phyloP scores from a whole-genome alignment of 2,329 filamentous ascomycete genomes.

The Alternaria triticimaculans region DNA sequence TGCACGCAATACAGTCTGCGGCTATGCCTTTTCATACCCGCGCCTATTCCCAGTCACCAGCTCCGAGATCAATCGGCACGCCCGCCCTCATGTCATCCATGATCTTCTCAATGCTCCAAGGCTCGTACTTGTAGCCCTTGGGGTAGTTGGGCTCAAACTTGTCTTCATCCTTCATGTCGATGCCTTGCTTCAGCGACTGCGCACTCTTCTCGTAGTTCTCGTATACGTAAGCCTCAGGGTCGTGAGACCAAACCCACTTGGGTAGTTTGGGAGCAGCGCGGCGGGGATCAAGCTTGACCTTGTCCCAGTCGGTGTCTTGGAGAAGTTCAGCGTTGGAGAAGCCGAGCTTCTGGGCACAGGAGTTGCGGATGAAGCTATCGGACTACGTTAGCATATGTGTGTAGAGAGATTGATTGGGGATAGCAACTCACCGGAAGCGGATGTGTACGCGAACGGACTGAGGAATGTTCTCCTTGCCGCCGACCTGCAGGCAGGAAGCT shows the following conservation, averaged over 20 bases:
- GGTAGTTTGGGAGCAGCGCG: constrained; percentile 54
- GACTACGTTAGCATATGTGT: background rate
- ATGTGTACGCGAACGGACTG: constrained; percentile 51
- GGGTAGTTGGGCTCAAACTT: constrained; percentile 55
- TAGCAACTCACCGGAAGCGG: constrained; percentile 48
- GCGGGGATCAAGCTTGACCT: constrained; percentile 55
- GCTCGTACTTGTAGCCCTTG: constrained; percentile 49
- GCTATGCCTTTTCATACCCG: background rate
- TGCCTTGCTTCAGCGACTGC: constrained; percentile 51
- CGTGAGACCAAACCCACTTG: constrained; percentile 56
- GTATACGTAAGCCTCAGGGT: constrained; percentile 55
- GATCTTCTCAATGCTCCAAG: constrained; percentile 53
- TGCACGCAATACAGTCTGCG: background rate
- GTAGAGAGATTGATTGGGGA: background rate
- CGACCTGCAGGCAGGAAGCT: constrained; percentile 55
- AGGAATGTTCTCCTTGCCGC: constrained; percentile 49
- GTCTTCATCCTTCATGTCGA: constrained; percentile 52
- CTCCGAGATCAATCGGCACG: constrained; percentile 41
- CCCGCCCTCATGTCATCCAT: constrained; percentile 50
- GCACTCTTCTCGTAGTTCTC: constrained; percentile 53
- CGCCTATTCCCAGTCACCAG: constrained; percentile 46
- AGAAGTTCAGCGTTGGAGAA: constrained; percentile 57
- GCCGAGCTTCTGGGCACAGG: constrained; percentile 58
- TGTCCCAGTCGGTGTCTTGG: constrained; percentile 58
- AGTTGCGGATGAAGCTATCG: constrained; percentile 54